Evolutionary conservation across 495 filamentous ascomycete species (phyloP), one percentile per base, ranked within the genome.

Genomic region (Talaromyces trachyspermus): DNA sequence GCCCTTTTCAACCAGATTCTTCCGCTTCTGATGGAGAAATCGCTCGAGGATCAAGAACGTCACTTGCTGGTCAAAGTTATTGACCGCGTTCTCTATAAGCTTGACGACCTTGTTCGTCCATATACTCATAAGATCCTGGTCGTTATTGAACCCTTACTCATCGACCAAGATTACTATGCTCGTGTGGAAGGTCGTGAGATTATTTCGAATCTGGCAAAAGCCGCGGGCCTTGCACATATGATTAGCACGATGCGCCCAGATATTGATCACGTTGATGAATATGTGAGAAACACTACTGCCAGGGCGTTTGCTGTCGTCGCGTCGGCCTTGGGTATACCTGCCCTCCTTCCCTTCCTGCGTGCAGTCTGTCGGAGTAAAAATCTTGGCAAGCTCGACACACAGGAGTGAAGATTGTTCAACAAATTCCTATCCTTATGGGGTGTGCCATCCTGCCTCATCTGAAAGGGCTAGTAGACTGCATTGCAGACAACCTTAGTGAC

Each of bases 361-460:
- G 94, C 94, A 42, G 92, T 97, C 10, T 97, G 91, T 60, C 81
- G 89, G 55, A 95, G 88, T 68, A 97, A 97, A 66, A 97, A 62
- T 97, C 92, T 32, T 99, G 94, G 94, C 89, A 97, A 61, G 94
- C 94, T 46, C 75, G 94, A 50, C 94, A 99, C 62, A 99, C 94
- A n/a, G 94, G 94, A 65, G 94, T 97, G 40, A 97, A 97, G 72
- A 96, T 99, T 54, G 84, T 97, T 20, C 94, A 99, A 58, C 94
- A 99, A 64, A 96, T 99, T 55, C 90, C 94, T n/a, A 99, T 99
- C 57, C 68, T 97, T 11, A 96, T 99, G 90, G 94, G 94, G 25
- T 97, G 92, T 60, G 94, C 94, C 23, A 89, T 97, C 51, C 74
- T 99, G 22, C 94, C 92, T 26, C 91, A 99, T 61, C 77, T 99